Evolutionary conservation across 257 asterid species (phyloP).

Genomic region (Solanum dulcamara): DNA sequence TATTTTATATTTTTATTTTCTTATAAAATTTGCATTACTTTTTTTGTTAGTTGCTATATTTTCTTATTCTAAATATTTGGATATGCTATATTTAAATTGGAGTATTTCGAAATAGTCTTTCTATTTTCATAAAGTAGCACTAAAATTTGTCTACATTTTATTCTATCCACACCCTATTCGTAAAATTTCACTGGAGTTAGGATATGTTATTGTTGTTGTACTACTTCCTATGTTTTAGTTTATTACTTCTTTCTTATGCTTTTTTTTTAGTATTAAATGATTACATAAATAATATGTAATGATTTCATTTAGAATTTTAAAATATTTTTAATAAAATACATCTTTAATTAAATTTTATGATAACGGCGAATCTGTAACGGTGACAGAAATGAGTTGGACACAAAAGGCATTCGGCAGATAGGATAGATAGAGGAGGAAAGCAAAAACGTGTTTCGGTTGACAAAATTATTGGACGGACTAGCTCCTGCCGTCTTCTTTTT

Average conservation of each 20-base stretch:
- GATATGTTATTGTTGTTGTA: too few relatives aligned
- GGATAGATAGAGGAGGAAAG: neutral
- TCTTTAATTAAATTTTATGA: neutral
- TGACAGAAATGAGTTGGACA: neutral
- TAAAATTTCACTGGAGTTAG: too few relatives aligned
- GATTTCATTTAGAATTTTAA: too few relatives aligned
- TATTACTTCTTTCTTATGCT: neutral
- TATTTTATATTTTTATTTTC: too few relatives aligned
- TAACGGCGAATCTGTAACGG: constrained; percentile 9
- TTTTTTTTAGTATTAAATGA: too few relatives aligned
- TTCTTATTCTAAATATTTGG: too few relatives aligned
- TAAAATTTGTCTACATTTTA: neutral
- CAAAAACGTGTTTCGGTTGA: constrained; percentile 3
- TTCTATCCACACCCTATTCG: fast-evolving
- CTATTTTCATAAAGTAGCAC: neutral
- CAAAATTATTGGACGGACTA: constrained; percentile 1
- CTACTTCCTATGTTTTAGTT: neutral
- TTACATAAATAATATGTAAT: too few relatives aligned
- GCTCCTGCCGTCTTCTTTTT: neutral
- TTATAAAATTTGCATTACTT: too few relatives aligned
- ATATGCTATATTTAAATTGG: too few relatives aligned
- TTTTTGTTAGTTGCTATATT: too few relatives aligned
- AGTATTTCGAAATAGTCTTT: neutral
- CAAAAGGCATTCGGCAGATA: neutral
- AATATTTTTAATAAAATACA: neutral